Percentiles rank a stretch among this genome's conserved stretches.
These are phyloP conservation scores for Hypoxylon crocopeplum DNA, from an alignment of 495 filamentous ascomycete species.

Conservation along the genomic window DNA sequence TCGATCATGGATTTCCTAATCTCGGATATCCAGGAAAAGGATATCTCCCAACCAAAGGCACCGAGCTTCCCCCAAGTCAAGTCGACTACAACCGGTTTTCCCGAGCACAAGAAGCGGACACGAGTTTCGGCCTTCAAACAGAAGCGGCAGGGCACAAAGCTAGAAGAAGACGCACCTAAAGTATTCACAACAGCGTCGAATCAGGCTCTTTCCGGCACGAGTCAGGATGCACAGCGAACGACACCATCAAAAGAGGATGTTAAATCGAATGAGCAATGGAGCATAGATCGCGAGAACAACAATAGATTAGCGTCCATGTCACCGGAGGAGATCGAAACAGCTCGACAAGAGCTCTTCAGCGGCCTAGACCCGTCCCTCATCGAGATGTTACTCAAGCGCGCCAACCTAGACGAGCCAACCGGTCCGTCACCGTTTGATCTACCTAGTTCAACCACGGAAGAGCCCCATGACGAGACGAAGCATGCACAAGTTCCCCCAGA, in stretches of 20 bases:
- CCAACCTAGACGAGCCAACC: conserved; percentile 73
- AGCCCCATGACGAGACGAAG: conserved; percentile 7
- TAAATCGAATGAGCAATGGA: conserved; percentile 64
- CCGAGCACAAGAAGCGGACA: conserved; percentile 80
- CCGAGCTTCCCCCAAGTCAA: conserved; percentile 69
- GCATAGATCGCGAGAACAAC: conserved; percentile 83
- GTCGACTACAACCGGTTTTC: conserved; percentile 75
- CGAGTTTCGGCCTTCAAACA: conserved; percentile 79
- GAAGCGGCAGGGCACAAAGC: conserved; percentile 50
- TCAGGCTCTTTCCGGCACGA: conserved; percentile 2
- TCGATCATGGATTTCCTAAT: conserved; percentile 62
- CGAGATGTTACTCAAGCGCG: conserved; percentile 76
- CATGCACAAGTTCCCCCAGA: conserved; percentile 16
- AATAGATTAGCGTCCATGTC: conserved; percentile 81
- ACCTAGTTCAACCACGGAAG: conserved; percentile 17
- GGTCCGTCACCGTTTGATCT: conserved; percentile 48
- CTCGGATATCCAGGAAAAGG: conserved; percentile 79
- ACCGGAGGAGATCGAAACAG: conserved; percentile 75
- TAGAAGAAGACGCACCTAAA: conserved; percentile 17
- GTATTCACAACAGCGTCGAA: conserved; percentile 14
- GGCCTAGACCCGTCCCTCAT: conserved; percentile 74
- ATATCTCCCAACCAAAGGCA: conserved; percentile 58
- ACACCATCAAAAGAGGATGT: conserved; percentile 5
- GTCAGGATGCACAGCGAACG: conserved; percentile 2
- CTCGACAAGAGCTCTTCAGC: conserved; percentile 74